Conservation (phyloP, 495 filamentous ascomycete species). For the Podospora australis region DNA sequence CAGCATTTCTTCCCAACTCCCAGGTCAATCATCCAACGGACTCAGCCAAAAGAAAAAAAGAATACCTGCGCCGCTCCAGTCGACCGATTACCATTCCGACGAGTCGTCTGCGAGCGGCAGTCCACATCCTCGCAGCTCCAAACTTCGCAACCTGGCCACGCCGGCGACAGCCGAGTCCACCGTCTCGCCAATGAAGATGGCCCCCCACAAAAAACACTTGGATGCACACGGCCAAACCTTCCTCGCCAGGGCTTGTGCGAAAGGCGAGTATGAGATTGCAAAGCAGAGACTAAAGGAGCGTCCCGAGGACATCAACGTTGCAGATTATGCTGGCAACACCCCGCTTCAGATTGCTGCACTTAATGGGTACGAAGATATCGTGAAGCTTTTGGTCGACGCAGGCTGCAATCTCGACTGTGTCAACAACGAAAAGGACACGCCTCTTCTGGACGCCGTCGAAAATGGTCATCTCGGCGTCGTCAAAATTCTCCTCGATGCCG, state of each 20-base stretch:
- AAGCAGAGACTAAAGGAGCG: constrained; percentile 64
- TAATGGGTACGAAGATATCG: constrained; percentile 74
- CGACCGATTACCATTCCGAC: constrained; percentile 62
- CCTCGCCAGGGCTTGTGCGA: constrained; percentile 75
- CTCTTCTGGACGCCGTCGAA: constrained; percentile 90
- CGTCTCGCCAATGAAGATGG: constrained; percentile 62
- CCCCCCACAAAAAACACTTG: constrained; percentile 68
- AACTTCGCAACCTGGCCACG: constrained; percentile 57
- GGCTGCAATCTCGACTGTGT: constrained; percentile 73
- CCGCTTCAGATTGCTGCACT: constrained; percentile 87
- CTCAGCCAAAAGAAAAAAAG: constrained; percentile 51
- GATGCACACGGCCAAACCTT: constrained; percentile 81
- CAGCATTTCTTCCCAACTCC: constrained; percentile 58
- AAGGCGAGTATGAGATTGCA: constrained; percentile 64
- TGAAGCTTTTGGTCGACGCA: constrained; percentile 69
- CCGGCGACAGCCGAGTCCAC: constrained; percentile 47
- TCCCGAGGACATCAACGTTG: constrained; percentile 78
- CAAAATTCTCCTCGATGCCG: constrained; percentile 71
- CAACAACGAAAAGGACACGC: constrained; percentile 86
- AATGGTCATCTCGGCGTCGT: constrained; percentile 92
- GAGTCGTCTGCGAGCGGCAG: constrained; percentile 69
- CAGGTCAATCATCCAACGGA: constrained; percentile 43
- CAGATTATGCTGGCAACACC: constrained; percentile 90
- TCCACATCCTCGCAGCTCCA: constrained; percentile 59
- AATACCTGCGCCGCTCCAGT: constrained; percentile 50